Base-by-base conservation (phyloP, 441 rosid species). In the Omphalea diandra region DNA sequence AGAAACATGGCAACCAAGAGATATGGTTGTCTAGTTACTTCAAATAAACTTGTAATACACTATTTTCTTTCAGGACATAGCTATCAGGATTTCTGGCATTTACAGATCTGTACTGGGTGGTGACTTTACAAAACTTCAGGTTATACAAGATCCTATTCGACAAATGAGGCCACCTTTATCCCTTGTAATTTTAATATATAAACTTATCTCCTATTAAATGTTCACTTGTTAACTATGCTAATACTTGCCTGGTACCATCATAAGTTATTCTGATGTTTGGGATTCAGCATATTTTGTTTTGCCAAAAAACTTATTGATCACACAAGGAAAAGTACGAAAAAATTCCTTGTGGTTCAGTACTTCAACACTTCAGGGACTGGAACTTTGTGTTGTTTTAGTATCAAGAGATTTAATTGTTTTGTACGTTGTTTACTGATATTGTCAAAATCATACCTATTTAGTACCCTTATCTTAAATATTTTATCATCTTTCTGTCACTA, bases 71-170 rank as follows among this genome's bases (percentile, higher is more conserved):
- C 85, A 81, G 94, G 85, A 83, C 62, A 68, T 85, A 43, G 82
- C 84, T 46, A 80, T 70, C 75, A 85, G 71, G 71, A 81, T 88
- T 44, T 69, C 63, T 49, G 47, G 43, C 71, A 70, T 77, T 29
- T 59, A 75, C 58, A 84, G 79, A 70, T 75, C 70, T 76, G 81
- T 83, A 27, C 40, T 67, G 41, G 83, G 83, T 35, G 88, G 94
- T 65, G 85, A 86, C 64, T 67, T 83, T 67, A 74, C 90, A 61
- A 84, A 85, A 71, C 82, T 84, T 62, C 80, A 77, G 77, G 81
- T 77, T 55, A 85, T 88, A 73, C 84, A 84, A 83, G 85, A 77
- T 77, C 83, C 82, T 70, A 69, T 86, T 77, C 84, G 76, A 56
- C 89, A 83, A 68, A 84, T 76, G 79, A 75, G 26, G 9, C 83